Conservation (phyloP, 345 rosid genomes). For the Boechera retrofracta region DNA sequence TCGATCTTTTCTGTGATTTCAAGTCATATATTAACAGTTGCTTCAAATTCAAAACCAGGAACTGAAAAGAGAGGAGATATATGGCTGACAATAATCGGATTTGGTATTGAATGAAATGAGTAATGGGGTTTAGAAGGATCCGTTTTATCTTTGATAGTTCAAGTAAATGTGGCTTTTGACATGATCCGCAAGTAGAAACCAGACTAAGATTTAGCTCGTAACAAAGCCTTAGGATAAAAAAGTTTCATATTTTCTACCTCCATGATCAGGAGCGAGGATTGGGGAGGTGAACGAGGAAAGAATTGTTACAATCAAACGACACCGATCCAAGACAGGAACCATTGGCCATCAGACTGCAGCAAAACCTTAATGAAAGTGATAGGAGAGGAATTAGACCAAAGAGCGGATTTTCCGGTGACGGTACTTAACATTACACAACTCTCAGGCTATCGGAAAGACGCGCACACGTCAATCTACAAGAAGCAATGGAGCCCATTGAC, state of each 20-base stretch:
- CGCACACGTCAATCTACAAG: slow-evolving; percentile 87
- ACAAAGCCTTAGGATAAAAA: not conserved
- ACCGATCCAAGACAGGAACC: slow-evolving; percentile 54
- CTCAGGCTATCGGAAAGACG: slow-evolving; percentile 79
- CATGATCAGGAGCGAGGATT: slow-evolving; percentile 67
- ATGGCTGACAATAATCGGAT: not conserved
- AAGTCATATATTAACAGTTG: not conserved
- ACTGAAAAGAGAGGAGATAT: not conserved
- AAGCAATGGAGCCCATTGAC: slow-evolving; percentile 80
- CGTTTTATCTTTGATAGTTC: not conserved
- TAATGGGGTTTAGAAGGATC: not conserved
- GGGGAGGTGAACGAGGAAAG: slow-evolving; percentile 69
- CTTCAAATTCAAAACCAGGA: slow-evolving; percentile 1
- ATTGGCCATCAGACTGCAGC: slow-evolving; percentile 82
- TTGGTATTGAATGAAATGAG: not conserved
- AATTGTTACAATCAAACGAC: slow-evolving; percentile 82
- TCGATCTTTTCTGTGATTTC: not conserved
- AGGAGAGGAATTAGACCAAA: slow-evolving; percentile 60
- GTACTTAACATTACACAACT: slow-evolving; percentile 86
- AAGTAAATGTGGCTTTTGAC: not conserved
- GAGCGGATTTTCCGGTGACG: slow-evolving; percentile 58
- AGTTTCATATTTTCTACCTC: not conserved
- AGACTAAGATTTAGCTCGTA: not conserved
- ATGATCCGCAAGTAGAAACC: slow-evolving; percentile 1
- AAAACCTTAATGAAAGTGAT: slow-evolving; percentile 77